Percentiles rank a stretch among this genome's conserved stretches.
phyloP scores from a whole-genome alignment of 495 filamentous ascomycete genomes.

The Haplographium delicatum region DNA sequence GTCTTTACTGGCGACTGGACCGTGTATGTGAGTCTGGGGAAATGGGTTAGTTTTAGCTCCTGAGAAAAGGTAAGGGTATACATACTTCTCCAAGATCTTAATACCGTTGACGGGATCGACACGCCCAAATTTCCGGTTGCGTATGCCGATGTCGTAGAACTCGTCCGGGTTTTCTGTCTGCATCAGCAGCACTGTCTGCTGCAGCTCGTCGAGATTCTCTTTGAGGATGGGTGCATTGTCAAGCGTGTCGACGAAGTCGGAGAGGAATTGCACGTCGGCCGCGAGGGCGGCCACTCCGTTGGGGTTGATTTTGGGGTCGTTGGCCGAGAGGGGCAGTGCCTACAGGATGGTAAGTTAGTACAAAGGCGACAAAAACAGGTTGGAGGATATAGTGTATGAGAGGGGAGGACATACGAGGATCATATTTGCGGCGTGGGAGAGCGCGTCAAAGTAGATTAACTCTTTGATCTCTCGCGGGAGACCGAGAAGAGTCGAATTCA shows the following conservation, averaged over 20 bases:
- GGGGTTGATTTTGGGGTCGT: conserved; percentile 79
- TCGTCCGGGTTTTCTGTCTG: conserved; percentile 85
- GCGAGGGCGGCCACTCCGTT: conserved; percentile 76
- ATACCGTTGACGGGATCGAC: conserved; percentile 90
- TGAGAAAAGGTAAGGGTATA: too few relatives aligned
- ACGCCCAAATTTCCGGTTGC: conserved; percentile 87
- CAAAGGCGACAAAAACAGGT: not conserved
- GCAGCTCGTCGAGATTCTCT: conserved; percentile 84
- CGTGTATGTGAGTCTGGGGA: conserved; percentile 59
- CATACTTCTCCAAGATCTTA: conserved; percentile 82
- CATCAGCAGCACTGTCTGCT: conserved; percentile 76
- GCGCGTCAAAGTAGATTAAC: conserved; percentile 93
- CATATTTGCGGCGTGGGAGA: conserved; percentile 81
- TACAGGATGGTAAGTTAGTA: conserved; percentile 2
- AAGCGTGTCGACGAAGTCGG: conserved; percentile 78
- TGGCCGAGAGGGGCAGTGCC: conserved; percentile 74
- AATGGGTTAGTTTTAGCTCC: too few relatives aligned
- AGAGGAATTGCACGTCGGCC: conserved; percentile 76
- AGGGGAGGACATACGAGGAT: conserved; percentile 57
- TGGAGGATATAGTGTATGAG: not conserved
- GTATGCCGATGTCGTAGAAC: conserved; percentile 81
- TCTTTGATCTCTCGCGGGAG: conserved; percentile 93
- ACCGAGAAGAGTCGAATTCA: conserved; percentile 87
- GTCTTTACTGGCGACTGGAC: conserved; percentile 55
- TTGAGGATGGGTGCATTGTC: conserved; percentile 70